Conservation (phyloP, 2,329 filamentous ascomycete genomes). For the Fusarium cyanostomum region DNA sequence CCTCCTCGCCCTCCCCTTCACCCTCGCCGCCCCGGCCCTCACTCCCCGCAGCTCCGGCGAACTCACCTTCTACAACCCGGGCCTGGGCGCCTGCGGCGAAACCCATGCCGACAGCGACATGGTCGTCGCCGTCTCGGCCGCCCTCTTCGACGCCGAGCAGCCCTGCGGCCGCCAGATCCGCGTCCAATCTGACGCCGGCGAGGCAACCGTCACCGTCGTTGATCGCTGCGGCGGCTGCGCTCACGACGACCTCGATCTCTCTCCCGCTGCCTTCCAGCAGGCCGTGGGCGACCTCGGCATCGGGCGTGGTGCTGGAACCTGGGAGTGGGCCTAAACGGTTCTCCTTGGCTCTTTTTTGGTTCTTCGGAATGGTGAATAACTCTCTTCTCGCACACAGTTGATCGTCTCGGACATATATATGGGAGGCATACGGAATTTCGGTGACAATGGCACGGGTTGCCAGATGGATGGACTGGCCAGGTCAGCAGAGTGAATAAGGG, state of each 20-base stretch:
- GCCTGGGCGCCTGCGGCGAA: conserved; percentile 75
- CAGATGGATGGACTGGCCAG: conserved; percentile 20
- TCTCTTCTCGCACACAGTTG: conserved; percentile 18
- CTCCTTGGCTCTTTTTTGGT: not conserved
- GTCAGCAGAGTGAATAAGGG: not conserved
- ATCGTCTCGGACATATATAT: conserved; percentile 25
- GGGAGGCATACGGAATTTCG: not conserved
- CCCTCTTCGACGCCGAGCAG: conserved; percentile 70
- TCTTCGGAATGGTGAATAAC: not conserved
- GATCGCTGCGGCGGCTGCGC: conserved; percentile 69
- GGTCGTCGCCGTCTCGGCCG: conserved; percentile 73
- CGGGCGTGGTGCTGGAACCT: conserved; percentile 37
- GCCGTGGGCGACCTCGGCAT: conserved; percentile 49
- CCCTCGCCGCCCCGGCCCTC: conserved; percentile 26
- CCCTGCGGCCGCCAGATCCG: conserved; percentile 73
- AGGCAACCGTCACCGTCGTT: conserved; percentile 71
- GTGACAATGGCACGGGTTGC: conserved; percentile 16
- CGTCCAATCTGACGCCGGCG: conserved; percentile 57
- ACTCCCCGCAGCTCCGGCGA: conserved; percentile 18
- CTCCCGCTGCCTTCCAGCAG: conserved; percentile 56
- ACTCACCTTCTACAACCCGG: conserved; percentile 67
- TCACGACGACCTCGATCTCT: conserved; percentile 59
- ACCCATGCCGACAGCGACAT: conserved; percentile 62
- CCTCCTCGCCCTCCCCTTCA: conserved; percentile 32
- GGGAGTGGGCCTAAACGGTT: conserved; percentile 40